Conservation (phyloP, 2,329 filamentous ascomycete genomes). For the Leptographium procerum region DNA sequence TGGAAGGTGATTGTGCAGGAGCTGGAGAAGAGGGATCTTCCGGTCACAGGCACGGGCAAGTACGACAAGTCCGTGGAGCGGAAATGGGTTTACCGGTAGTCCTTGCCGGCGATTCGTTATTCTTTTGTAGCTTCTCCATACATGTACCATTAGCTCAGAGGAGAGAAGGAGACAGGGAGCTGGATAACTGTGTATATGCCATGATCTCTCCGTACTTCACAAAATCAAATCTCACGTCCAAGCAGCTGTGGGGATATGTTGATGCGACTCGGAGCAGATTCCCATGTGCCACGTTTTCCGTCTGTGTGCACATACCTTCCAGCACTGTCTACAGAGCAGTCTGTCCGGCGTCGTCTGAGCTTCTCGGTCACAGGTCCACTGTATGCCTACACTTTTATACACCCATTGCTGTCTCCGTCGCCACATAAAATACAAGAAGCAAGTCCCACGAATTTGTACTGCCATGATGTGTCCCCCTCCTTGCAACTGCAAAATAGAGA, state of each 20-base stretch:
- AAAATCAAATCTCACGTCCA: not conserved
- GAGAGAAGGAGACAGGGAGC: not conserved
- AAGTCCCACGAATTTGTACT: not conserved
- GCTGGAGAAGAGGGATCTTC: constrained; percentile 17
- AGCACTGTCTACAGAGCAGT: too few relatives aligned
- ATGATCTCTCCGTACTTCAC: not conserved
- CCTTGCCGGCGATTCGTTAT: not conserved
- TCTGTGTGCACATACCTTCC: too few relatives aligned
- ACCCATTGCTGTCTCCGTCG: too few relatives aligned
- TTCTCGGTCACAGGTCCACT: too few relatives aligned
- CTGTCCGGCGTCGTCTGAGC: too few relatives aligned
- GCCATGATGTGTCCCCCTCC: not conserved
- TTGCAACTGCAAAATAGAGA: too few relatives aligned
- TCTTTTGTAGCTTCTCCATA: too few relatives aligned
- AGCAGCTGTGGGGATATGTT: too few relatives aligned
- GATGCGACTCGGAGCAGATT: too few relatives aligned
- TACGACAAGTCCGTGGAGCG: constrained; percentile 13
- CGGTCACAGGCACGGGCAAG: constrained; percentile 17
- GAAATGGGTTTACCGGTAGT: constrained; percentile 9
- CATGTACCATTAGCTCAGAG: not conserved
- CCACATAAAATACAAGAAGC: not conserved
- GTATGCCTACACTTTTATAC: too few relatives aligned
- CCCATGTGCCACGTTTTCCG: too few relatives aligned
- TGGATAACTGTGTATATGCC: not conserved
- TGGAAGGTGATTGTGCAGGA: constrained; percentile 26